These are phyloP conservation scores for Tylopilus sp. DNA, from an alignment of 768 basidiomycete genomes.

Conservation along the genomic window DNA sequence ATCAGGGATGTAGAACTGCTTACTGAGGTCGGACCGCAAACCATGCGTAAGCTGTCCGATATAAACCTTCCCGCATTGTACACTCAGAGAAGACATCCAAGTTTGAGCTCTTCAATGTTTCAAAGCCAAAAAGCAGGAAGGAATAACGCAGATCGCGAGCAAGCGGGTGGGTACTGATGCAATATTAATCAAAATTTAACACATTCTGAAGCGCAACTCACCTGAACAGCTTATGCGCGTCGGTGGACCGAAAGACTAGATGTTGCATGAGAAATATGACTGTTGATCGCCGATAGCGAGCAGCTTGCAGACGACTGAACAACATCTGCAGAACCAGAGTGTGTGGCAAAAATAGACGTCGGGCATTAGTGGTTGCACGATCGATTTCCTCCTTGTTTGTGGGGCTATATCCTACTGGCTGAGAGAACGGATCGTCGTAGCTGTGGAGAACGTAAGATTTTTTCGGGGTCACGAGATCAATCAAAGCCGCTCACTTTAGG, in stretches of 20 bases:
- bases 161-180: constrained; percentile 79
- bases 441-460: constrained; percentile 40
- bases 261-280: constrained; percentile 85
- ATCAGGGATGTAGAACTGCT: constrained; percentile 27
- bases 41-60: constrained; percentile 83
- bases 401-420: constrained; percentile 83
- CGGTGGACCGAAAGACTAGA: constrained; percentile 77
- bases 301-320: constrained; percentile 89
- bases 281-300: constrained; percentile 79
- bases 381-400: constrained; percentile 85
- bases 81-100: constrained; percentile 83
- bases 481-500: constrained; percentile 60
- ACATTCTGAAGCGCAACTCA: constrained; percentile 27
- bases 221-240: constrained; percentile 73
- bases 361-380: constrained; percentile 62
- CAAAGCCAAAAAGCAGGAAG: constrained; percentile 90
- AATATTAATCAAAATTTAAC: neutral
- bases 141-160: constrained; percentile 89
- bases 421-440: constrained; percentile 83
- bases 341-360: constrained; percentile 79
- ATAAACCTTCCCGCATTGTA: constrained; percentile 69
- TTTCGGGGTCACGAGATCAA: neutral
- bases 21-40: constrained; percentile 93
- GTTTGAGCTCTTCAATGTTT: constrained; percentile 82
- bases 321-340: constrained; percentile 81